Evolutionary conservation across 208 protist species (phyloP).

Genomic region (Crithidia thermophila): DNA sequence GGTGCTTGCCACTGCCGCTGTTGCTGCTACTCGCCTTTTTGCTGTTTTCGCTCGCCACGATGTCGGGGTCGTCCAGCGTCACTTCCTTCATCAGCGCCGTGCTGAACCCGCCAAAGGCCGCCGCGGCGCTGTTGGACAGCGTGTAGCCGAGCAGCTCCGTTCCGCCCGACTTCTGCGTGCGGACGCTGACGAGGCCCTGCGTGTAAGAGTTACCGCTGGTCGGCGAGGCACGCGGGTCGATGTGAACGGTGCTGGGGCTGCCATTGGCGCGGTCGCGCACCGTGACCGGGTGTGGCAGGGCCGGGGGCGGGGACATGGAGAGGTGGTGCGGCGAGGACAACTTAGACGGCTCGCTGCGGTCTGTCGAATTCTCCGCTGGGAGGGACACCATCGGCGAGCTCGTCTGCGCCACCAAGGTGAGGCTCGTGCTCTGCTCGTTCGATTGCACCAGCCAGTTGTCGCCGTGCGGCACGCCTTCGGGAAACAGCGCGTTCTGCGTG

Average conservation of each 20-base stretch:
- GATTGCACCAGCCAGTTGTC: constrained; percentile 17
- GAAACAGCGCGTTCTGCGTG: constrained; percentile 5
- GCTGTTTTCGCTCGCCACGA: neutral
- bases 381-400: constrained; percentile 4
- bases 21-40: neutral
- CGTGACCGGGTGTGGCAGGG: constrained; percentile 14
- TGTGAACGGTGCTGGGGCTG: neutral
- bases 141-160: constrained; percentile 37
- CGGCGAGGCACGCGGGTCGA: neutral
- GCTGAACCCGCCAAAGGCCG: constrained; percentile 36
- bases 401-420: constrained; percentile 1
- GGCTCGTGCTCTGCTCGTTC: constrained; percentile 15
- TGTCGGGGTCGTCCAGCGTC: constrained; percentile 11
- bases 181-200: constrained; percentile 26
- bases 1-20: neutral
- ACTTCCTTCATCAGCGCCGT: constrained; percentile 33
- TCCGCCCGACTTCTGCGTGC: constrained; percentile 32
- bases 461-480: constrained; percentile 9
- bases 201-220: constrained; percentile 16
- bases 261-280: constrained; percentile 1
- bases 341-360: neutral
- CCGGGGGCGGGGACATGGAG: constrained; percentile 1
- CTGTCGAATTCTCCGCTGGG: neutral
- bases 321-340: constrained; percentile 7
- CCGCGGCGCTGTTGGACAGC: constrained; percentile 30